Evolutionary conservation across 2,329 filamentous ascomycete species (phyloP).

Genomic region (Tolypocladium sp.): DNA sequence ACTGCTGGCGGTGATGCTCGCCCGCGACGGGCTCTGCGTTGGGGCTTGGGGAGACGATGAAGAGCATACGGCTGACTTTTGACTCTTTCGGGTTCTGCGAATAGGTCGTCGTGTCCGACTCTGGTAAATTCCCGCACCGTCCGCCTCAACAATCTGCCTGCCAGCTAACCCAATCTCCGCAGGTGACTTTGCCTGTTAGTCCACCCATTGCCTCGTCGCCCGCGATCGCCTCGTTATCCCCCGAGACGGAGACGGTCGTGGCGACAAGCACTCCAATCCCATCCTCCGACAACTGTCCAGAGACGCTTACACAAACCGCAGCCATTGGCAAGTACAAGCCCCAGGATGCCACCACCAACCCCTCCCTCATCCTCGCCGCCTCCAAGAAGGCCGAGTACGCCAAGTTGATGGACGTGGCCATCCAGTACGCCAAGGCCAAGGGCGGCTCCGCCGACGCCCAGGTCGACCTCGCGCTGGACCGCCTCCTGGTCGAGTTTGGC

Average conservation of each 20-base stretch:
- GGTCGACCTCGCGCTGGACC: constrained; percentile 85
- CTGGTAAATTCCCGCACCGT: constrained; percentile 54
- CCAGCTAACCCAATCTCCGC: constrained; percentile 16
- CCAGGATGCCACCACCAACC: constrained; percentile 99
- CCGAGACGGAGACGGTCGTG: not conserved
- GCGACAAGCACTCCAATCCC: not conserved
- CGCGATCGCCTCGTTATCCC: not conserved
- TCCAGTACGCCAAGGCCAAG: constrained; percentile 75
- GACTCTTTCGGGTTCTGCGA: constrained; percentile 6
- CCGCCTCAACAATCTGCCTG: not conserved
- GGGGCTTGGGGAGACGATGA: not conserved
- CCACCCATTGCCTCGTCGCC: constrained; percentile 5
- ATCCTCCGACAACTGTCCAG: not conserved
- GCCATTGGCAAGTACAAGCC: constrained; percentile 99
- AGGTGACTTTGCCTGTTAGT: constrained; percentile 74
- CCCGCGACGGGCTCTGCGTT: not conserved
- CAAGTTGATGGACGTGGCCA: constrained; percentile 77
- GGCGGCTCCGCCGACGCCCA: constrained; percentile 64
- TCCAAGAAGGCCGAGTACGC: constrained; percentile 98
- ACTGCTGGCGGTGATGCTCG: not conserved
- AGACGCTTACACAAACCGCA: constrained; percentile 27
- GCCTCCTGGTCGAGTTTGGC: constrained; percentile 94
- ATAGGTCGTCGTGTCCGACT: constrained; percentile 92
- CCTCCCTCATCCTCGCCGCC: constrained; percentile 93
- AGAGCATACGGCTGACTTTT: constrained; percentile 12